Evolutionary conservation across 257 asterid genomes (phyloP), one percentile per base, ranked within the genome.

Genomic region (Plectranthus barbatus): DNA sequence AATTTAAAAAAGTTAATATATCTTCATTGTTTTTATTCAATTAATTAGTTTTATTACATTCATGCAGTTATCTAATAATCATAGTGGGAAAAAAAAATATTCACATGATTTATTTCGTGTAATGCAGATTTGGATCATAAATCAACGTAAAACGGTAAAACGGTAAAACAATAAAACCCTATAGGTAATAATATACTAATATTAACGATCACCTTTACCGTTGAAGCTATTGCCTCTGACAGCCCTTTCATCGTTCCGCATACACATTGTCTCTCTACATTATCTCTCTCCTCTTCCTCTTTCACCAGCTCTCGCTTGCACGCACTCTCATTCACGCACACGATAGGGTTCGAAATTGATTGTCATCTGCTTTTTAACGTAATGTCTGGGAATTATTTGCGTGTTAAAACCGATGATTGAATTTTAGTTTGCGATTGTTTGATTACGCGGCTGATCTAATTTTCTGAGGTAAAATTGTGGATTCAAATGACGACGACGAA

Each of bases 401-500:
- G 29, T 48, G 36, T 64, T 9, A 23, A n/a, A 39, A 0, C 39
- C 6, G 41, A 17, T 60, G 15, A 39, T 66, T 52, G 5, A 47
- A 24, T 29, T 56, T 9, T 21, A 6, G 26, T 26, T 49, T 40
- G 14, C 63, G 4, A 3, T 48, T 21, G 56, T 39, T 68, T 61
- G 68, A 68, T 68, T 66, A 5, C 33, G 55, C 7, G 21, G 42
- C 59, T 12, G 65, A 13, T 20, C 4, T 21, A 5, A 17, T 17
- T 31, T 47, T 13, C 48, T 2, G 36, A 6, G 6, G 45, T 10
- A 39, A 39, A 39, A 23, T 62, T 72, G 31, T 47, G 69, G 54
- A 67, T 59, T 50, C 39, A n/a, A n/a, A n/a, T n/a, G 14, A 72
- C 52, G 72, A 41, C 26, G 66, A 69, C 72, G 80, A 63, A 52